Evolutionary conservation across 768 basidiomycete species (phyloP).

Genomic region (Cyclocybe aegerita): DNA sequence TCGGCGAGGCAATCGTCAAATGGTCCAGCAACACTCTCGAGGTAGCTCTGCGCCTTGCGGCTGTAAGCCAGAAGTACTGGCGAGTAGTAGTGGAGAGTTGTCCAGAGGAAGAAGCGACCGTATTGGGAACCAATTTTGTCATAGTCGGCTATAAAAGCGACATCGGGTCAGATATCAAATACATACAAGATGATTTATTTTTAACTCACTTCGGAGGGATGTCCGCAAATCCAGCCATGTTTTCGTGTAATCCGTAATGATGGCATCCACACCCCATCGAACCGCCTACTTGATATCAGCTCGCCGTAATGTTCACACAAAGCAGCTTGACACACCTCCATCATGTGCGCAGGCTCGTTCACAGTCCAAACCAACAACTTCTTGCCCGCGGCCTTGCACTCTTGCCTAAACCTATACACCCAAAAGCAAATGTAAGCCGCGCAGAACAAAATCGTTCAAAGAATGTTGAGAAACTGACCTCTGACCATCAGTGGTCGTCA

Average conservation of each 20-base stretch:
- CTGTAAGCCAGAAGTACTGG: conserved; percentile 38
- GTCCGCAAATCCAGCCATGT: conserved; percentile 65
- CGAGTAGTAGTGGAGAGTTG: conserved; percentile 57
- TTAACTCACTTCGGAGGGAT: conserved; percentile 50
- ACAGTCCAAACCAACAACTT: conserved; percentile 96
- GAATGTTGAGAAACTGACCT: conserved; percentile 40
- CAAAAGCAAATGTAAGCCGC: conserved; percentile 2
- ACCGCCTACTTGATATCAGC: conserved; percentile 50
- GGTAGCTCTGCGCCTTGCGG: conserved; percentile 23
- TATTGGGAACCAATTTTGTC: conserved; percentile 62
- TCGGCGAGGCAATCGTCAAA: conserved; percentile 35
- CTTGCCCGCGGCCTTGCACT: conserved; percentile 81
- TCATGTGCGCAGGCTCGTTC: conserved; percentile 85
- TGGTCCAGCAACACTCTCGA: conserved; percentile 56
- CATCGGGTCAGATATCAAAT: not conserved
- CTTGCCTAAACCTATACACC: conserved; percentile 64
- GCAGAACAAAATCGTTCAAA: not conserved
- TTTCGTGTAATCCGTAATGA: conserved; percentile 75
- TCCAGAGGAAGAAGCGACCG: conserved; percentile 75
- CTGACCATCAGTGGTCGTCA: conserved; percentile 74
- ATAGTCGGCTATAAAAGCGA: conserved; percentile 52
- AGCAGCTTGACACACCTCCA: conserved; percentile 56
- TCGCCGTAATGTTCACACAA: conserved; percentile 3
- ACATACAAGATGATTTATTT: not conserved
- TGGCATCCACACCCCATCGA: conserved; percentile 75